These are phyloP conservation scores for Parietichytrium sp. DNA, from an alignment of 108 stramenopile genomes.

Conservation along the genomic window DNA sequence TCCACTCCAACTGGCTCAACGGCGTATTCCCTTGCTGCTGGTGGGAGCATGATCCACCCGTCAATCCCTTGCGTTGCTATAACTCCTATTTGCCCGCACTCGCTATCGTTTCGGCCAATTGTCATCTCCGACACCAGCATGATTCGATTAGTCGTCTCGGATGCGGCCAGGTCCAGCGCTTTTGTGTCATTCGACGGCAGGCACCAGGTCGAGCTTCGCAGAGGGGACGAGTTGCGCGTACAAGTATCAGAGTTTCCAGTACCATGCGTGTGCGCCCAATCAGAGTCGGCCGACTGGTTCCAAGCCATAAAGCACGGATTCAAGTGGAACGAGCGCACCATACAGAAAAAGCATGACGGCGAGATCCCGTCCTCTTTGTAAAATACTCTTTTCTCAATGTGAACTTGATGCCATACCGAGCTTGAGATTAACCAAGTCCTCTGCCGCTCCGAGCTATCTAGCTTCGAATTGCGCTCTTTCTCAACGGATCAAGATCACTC, in stretches of 20 bases:
- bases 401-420: no score
- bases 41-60: slow-evolving; percentile 93
- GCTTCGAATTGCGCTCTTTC: no score
- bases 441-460: no score
- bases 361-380: no score
- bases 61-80: slow-evolving; percentile 88
- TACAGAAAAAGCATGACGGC: no score
- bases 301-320: slow-evolving; percentile 50
- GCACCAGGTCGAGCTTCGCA: slow-evolving; percentile 71
- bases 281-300: slow-evolving; percentile 55
- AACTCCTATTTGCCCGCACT: slow-evolving; percentile 94
- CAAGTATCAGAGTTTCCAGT: slow-evolving; percentile 82
- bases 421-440: no score
- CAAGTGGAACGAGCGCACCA: slow-evolving; percentile 22
- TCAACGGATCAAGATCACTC: no score
- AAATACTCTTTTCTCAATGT: no score
- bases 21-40: slow-evolving; percentile 92
- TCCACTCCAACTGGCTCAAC: slow-evolving; percentile 93
- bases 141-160: slow-evolving; percentile 75
- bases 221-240: slow-evolving; percentile 84
- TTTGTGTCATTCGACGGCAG: slow-evolving; percentile 92
- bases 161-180: slow-evolving; percentile 79
- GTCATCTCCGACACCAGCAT: slow-evolving; percentile 89
- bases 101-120: slow-evolving; percentile 87
- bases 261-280: slow-evolving; percentile 55